Evolutionary conservation across 2,329 filamentous ascomycete genomes (phyloP), one percentile per base, ranked within the genome.

Genomic region (Arthrinium puccinioides): DNA sequence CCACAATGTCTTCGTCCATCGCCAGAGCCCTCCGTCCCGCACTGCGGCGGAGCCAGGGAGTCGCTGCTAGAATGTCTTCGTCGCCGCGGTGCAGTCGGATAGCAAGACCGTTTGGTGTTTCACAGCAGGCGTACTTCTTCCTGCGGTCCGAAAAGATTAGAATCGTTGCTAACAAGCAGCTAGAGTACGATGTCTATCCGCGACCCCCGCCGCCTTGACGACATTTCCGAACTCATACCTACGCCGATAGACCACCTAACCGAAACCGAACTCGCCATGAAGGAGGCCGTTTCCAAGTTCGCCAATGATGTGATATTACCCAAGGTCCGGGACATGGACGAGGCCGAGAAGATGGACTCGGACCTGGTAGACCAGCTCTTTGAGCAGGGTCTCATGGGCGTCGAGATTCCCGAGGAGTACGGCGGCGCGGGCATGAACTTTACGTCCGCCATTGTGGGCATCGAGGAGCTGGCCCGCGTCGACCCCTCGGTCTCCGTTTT

Each of bases 401-500:
- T 98, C 46, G 92, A 98, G 68, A 95, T 98, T 40, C 90, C 92
- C 13, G 92, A 98, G 63, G 89, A 96, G 63, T 98, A 83, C 58
- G 92, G 92, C 43, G 92, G 92, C 43, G 87, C 90, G 0, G 92
- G 89, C 50, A 97, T 98, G 92, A 96, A 96, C 75, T 98, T 98
- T 66, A 97, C 92, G 1, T 71, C 89, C 1, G 90, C 89, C 43
- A 95, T 98, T 57, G 82, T 98, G 30, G 90, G 87, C 20, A 98
- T 98, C 52, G 92, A 98, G 67, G 92, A 98, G 72, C 72, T 98
- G 43, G 92, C 92, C 1, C 78, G 88, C 40, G 85, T 94, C 14
- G 92, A 98, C 56, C 92, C 92, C 27, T 94, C 86, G 48, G 92
- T 98, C 45, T 90, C 86, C 55, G 92, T 98, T 45, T 66, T 98